phyloP scores from a whole-genome alignment of 2,329 filamentous ascomycete genomes.

The Torrubiella hemipterigena region DNA sequence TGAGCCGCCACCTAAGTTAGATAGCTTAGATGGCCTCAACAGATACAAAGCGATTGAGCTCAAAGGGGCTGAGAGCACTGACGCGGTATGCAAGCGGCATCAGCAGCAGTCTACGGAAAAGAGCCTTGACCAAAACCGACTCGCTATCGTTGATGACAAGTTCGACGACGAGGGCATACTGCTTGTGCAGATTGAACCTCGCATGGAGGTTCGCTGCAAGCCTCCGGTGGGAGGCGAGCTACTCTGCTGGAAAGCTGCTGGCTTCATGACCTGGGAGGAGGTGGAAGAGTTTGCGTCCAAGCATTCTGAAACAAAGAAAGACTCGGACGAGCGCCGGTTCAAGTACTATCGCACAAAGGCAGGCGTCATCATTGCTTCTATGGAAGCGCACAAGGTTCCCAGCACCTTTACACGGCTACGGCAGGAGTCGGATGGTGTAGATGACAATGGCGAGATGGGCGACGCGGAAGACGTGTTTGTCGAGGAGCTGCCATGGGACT shows the following conservation, averaged over 20 bases:
- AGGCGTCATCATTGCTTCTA: conserved; percentile 1
- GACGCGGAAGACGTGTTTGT: background rate
- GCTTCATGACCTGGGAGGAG: conserved; percentile 5
- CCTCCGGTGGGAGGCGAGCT: conserved; percentile 3
- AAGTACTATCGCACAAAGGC: background rate
- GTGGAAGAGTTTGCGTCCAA: conserved; percentile 1
- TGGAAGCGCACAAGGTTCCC: background rate
- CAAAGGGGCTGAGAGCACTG: background rate
- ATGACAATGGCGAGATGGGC: conserved; percentile 1
- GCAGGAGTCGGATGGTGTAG: conserved; percentile 1
- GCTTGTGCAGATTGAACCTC: conserved; percentile 1
- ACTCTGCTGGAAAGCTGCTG: conserved; percentile 3
- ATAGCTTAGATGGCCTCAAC: conserved; percentile 2
- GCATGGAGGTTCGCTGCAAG: conserved; percentile 5
- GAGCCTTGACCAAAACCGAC: background rate
- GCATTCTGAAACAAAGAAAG: background rate
- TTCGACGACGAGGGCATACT: conserved; percentile 1
- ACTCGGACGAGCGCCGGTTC: background rate
- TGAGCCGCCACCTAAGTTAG: background rate
- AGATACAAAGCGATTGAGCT: conserved; percentile 1
- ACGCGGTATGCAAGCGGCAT: conserved; percentile 1
- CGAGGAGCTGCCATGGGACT: conserved; percentile 2
- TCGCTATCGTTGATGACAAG: conserved; percentile 4
- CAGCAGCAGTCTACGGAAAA: conserved; percentile 1
- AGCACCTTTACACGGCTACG: conserved; percentile 1